These are phyloP conservation scores for Colletotrichum sp. DNA, from an alignment of 2,329 filamentous ascomycete genomes.

Conservation along the genomic window DNA sequence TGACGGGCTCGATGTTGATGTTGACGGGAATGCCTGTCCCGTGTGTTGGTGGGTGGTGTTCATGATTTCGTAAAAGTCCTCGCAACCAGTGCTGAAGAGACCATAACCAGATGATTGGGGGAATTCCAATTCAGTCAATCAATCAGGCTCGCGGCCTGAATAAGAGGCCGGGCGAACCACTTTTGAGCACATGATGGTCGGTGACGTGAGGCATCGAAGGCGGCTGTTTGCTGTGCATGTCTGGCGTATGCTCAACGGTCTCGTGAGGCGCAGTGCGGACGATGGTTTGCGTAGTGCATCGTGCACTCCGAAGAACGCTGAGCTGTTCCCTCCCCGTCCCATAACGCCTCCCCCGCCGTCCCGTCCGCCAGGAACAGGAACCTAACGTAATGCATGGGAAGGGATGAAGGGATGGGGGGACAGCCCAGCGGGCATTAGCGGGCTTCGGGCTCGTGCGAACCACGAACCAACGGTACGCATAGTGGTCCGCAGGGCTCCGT, in stretches of 20 bases:
- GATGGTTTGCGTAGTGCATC: neutral
- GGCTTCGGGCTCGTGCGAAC: neutral
- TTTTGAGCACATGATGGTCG: neutral
- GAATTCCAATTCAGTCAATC: neutral
- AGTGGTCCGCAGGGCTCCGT: neutral
- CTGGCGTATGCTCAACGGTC: neutral
- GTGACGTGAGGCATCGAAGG: conserved; percentile 13
- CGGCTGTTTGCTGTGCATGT: neutral
- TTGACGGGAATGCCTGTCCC: neutral
- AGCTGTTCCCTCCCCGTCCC: neutral
- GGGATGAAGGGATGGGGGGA: neutral
- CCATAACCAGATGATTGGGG: neutral
- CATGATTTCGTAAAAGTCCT: neutral
- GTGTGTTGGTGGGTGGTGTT: neutral
- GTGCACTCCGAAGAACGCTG: conserved; percentile 1
- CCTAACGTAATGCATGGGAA: neutral
- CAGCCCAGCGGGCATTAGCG: neutral
- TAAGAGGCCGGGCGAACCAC: conserved; percentile 9
- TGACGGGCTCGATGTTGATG: neutral
- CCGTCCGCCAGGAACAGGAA: neutral
- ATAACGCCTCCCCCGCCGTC: neutral
- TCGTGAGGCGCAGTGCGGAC: conserved; percentile 15
- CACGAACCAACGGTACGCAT: neutral
- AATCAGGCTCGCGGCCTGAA: neutral
- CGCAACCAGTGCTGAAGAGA: neutral